Conservation (phyloP, 805 yeast genomes). For the Myxozyma vanderwaltii region DNA sequence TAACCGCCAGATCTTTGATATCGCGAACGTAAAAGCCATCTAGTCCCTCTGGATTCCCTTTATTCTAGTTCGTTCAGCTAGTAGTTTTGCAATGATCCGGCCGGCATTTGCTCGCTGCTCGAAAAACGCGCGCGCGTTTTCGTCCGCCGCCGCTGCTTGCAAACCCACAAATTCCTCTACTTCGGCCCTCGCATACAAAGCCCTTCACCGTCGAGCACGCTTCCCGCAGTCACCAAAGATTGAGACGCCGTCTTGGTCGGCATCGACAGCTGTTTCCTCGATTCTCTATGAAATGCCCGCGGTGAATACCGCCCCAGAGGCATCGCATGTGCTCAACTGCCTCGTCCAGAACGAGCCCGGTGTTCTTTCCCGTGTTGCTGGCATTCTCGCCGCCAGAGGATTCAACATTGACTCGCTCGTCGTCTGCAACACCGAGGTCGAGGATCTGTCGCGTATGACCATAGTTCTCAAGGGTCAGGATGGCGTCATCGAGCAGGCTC, state of each 20-base stretch:
- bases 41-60: too few species aligned
- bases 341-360: slow-evolving; percentile 99
- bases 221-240: slow-evolving; percentile 91
- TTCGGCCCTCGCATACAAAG: slow-evolving; percentile 92
- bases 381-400: slow-evolving; percentile 96
- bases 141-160: background rate
- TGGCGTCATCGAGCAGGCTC: slow-evolving; percentile 95
- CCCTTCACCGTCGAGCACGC: slow-evolving; percentile 78
- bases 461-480: slow-evolving; percentile 92
- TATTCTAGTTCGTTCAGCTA: too few species aligned
- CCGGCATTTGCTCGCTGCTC: background rate
- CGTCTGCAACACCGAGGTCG: slow-evolving; percentile 94
- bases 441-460: slow-evolving; percentile 95
- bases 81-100: background rate
- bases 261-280: slow-evolving; percentile 95
- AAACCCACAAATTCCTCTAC: slow-evolving; percentile 55
- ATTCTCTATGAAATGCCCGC: slow-evolving; percentile 90
- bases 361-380: slow-evolving; percentile 88
- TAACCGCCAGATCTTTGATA: background rate
- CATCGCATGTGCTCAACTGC: slow-evolving; percentile 92
- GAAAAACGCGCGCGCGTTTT: background rate
- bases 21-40: background rate
- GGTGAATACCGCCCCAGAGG: slow-evolving; percentile 56
- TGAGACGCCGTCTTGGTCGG: slow-evolving; percentile 92
- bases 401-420: slow-evolving; percentile 97